Evolutionary conservation across 2,329 filamentous ascomycete genomes (phyloP), one percentile per base, ranked within the genome.

Genomic region (Dothiorella sarmentorum): DNA sequence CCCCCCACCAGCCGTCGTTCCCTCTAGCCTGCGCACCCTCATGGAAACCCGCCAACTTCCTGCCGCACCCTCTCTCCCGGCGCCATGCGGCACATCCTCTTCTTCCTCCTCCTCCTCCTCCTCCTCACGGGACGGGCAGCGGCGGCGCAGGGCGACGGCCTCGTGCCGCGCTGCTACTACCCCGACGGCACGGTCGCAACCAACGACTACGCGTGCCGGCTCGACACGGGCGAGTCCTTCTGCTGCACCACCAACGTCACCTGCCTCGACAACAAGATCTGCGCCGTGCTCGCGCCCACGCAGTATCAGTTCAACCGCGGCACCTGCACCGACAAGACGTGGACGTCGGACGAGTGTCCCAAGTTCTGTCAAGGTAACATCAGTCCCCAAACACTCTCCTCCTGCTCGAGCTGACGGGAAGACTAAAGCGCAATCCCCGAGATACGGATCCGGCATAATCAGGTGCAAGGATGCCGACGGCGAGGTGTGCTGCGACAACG

Each of bases 211-310:
- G 56, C 56, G 22, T 58, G 56, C 18, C 44, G 35, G 42, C 43
- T 58, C 43, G 40, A 58, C 24, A 49, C 56, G 9, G 29, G 33
- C 22, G 31, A 51, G 24, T 31, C 22, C 31, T 58, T 58, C 22
- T 58, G 56, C 43, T 58, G 56, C 31, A 58, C 56, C 7, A 33
- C 43, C 11, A 31, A 31, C 13, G 56, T 58, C 42, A 51, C 7
- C 13, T 58, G 56, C 33, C 33, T 58, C 15, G 33, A 58, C 24
- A 58, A 58, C 43, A 58, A 58, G 18, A 42, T 58, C n/a, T 58
- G 43, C 56, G 43, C 40, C 11, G 31, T 37, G 11, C 26, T 49
- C 9, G 18, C 27, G 13, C 43, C 44, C 7, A 47, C 43, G 17
- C 29, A 51, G n/a, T 58, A 58, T 26, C 20, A 31, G 4, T 58